Percentiles rank a stretch among this genome's conserved stretches.
phyloP scores from a whole-genome alignment of 495 filamentous ascomycete species.

The Aspergillus bertholletiae region DNA sequence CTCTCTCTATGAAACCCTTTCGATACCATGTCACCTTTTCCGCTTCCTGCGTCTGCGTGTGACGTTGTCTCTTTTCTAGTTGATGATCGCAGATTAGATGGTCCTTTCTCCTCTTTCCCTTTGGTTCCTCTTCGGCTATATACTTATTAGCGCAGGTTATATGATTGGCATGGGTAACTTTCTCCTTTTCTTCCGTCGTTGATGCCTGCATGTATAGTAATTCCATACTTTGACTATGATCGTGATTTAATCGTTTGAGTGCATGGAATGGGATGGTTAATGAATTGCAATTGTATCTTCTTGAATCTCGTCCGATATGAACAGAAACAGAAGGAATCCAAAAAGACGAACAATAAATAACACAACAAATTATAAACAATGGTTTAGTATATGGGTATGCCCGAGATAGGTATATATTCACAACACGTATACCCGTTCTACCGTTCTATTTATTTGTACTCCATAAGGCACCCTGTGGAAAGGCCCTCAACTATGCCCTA shows the following conservation, averaged over 20 bases:
- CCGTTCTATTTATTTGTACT: background rate
- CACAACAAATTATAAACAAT: background rate
- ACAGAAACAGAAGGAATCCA: too few relatives aligned
- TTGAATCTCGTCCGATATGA: too few relatives aligned
- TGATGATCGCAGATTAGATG: background rate
- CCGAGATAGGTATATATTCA: background rate
- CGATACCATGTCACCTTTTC: background rate
- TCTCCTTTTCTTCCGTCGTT: conserved; percentile 8
- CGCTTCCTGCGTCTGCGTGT: background rate
- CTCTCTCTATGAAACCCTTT: background rate
- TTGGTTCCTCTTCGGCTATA: background rate
- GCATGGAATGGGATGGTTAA: background rate
- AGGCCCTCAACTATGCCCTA: background rate
- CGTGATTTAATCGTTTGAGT: background rate
- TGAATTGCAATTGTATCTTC: too few relatives aligned
- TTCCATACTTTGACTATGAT: background rate
- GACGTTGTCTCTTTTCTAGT: background rate
- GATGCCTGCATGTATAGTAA: conserved; percentile 20
- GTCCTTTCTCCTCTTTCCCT: background rate
- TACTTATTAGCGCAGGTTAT: background rate
- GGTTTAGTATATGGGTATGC: background rate
- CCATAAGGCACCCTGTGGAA: conserved; percentile 6
- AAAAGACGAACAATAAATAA: background rate
- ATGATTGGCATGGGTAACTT: background rate
- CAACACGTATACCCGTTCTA: background rate